phyloP scores from a whole-genome alignment of 495 filamentous ascomycete species.

The Cudoniella acicularis region DNA sequence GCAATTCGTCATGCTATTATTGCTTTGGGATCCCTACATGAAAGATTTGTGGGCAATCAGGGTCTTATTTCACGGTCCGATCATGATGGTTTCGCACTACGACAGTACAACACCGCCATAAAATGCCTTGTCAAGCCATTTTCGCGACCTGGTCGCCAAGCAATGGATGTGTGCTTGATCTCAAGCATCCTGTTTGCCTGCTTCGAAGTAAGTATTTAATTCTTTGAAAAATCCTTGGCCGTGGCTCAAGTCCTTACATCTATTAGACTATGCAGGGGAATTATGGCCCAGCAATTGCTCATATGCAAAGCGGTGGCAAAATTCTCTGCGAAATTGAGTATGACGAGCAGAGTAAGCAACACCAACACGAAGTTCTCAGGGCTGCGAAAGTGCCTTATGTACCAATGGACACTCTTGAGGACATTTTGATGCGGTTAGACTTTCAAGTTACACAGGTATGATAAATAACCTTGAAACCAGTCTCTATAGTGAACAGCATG shows the following conservation, averaged over 20 bases:
- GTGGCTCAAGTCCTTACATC: background rate
- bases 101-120: conserved; percentile 17
- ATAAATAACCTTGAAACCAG: background rate
- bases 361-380: conserved; percentile 1
- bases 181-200: conserved; percentile 20
- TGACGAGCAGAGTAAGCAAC: conserved; percentile 1
- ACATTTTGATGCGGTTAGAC: conserved; percentile 14
- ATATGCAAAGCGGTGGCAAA: conserved; percentile 43
- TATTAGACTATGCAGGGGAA: conserved; percentile 38
- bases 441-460: conserved; percentile 8
- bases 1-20: conserved; percentile 19
- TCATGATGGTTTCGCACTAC: conserved; percentile 15
- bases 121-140: conserved; percentile 10
- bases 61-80: background rate
- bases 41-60: conserved; percentile 9
- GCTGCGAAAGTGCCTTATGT: conserved; percentile 3
- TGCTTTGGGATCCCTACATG: conserved; percentile 19
- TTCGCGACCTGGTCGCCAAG: background rate
- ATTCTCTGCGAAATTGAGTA: conserved; percentile 27
- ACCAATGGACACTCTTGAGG: conserved; percentile 4
- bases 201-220: conserved; percentile 26
- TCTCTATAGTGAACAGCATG: background rate
- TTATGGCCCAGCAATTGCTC: conserved; percentile 35
- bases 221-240: background rate
- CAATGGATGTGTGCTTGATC: conserved; percentile 15